phyloP scores from a whole-genome alignment of 1,284 basidiomycete species.

The Ceratobasidium sp. region DNA sequence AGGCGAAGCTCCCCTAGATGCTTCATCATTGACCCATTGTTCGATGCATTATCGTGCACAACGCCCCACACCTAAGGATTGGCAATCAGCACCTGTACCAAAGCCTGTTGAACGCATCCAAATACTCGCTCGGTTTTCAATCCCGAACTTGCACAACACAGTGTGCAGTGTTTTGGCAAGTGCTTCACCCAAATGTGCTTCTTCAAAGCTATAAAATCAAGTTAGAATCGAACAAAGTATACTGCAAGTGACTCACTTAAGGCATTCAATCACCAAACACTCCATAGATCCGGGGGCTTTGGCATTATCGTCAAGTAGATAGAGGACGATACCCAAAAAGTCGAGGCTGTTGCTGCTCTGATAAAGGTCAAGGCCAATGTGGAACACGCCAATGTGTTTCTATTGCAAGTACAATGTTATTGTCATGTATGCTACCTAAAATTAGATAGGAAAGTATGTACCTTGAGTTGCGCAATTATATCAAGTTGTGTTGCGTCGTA shows the following conservation, averaged over 20 bases:
- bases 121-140: constrained; percentile 13
- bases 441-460: not conserved
- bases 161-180: constrained; percentile 1
- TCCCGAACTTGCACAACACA: constrained; percentile 6
- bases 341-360: not conserved
- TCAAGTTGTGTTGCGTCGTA: not conserved
- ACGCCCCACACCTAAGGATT: constrained; percentile 11
- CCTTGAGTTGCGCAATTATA: not conserved
- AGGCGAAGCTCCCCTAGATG: not conserved
- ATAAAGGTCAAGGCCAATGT: constrained; percentile 4
- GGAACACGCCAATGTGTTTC: not conserved
- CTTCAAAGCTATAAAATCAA: not conserved
- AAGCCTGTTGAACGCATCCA: not conserved
- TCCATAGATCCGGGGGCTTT: not conserved
- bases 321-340: not conserved
- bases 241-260: not conserved
- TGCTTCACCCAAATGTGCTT: not conserved
- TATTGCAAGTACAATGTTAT: not conserved
- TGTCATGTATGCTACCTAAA: not conserved
- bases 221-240: not conserved
- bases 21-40: constrained; percentile 9
- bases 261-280: constrained; percentile 10
- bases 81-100: not conserved
- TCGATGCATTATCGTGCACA: not conserved
- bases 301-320: not conserved